Percentiles rank a stretch among this genome's conserved stretches.
Conservation (phyloP, 495 filamentous ascomycete species). For the Jackrogersella multiformis region DNA sequence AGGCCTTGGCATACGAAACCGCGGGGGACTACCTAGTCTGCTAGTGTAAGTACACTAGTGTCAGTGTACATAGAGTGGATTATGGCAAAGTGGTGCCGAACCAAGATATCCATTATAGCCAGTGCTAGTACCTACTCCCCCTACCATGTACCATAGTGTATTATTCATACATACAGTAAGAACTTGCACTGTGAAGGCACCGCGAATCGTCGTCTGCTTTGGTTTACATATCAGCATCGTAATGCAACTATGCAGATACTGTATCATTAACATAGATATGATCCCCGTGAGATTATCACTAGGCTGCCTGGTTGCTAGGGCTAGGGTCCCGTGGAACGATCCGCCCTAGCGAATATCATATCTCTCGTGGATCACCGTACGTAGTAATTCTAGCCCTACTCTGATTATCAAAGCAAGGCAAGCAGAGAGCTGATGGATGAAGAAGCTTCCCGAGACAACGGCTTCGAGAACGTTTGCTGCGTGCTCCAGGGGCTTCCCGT, state of each 20-base stretch:
- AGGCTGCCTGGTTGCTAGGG: too few species aligned
- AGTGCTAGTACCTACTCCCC: too few species aligned
- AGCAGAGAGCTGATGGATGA: not conserved
- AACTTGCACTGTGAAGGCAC: not conserved
- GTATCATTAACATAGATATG: not conserved
- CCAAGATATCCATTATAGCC: too few species aligned
- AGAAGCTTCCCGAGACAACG: conserved; percentile 1
- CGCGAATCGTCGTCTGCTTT: not conserved
- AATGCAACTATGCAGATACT: not conserved
- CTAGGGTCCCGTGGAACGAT: too few species aligned
- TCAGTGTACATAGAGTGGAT: too few species aligned
- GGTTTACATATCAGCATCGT: too few species aligned
- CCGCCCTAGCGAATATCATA: too few species aligned
- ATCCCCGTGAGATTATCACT: too few species aligned
- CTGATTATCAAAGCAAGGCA: conserved; percentile 5
- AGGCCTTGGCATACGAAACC: not conserved
- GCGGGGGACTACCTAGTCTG: too few species aligned
- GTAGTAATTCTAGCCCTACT: conserved; percentile 2
- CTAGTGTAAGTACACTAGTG: too few species aligned
- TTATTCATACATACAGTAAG: not conserved
- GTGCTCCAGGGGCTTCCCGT: not conserved
- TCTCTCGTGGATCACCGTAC: too few species aligned
- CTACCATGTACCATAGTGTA: too few species aligned
- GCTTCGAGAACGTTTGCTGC: conserved; percentile 13
- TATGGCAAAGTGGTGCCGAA: conserved; percentile 8